Evolutionary conservation across 768 basidiomycete genomes (phyloP).

Genomic region (Suillus subluteus): DNA sequence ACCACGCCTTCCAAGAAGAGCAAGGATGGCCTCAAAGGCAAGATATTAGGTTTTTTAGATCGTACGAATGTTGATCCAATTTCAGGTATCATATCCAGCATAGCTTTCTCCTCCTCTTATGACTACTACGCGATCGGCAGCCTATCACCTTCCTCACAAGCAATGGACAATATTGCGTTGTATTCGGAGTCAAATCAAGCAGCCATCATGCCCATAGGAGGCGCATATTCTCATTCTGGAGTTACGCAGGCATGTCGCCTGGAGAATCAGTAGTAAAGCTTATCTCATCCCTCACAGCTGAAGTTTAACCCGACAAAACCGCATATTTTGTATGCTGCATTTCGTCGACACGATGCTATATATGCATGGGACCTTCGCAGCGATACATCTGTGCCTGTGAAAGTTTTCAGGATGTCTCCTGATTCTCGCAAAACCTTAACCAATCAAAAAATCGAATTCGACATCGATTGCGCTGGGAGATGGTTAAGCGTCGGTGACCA

Average conservation of each 20-base stretch:
- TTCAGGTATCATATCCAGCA: conserved; percentile 81
- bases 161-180: conserved; percentile 60
- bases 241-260: conserved; percentile 2
- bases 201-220: conserved; percentile 66
- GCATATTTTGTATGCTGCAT: conserved; percentile 77
- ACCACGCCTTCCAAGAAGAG: conserved; percentile 79
- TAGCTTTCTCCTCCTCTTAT: conserved; percentile 73
- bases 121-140: conserved; percentile 83
- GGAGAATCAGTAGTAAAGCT: not conserved
- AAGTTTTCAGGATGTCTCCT: conserved; percentile 31
- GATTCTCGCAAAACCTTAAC: conserved; percentile 36
- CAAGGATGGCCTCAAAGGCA: conserved; percentile 88
- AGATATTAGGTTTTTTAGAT: conserved; percentile 8
- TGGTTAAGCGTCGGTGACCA: conserved; percentile 70
- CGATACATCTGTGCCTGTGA: conserved; percentile 47
- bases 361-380: conserved; percentile 82
- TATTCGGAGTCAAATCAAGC: conserved; percentile 63
- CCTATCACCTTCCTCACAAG: conserved; percentile 51
- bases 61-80: conserved; percentile 5
- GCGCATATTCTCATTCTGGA: conserved; percentile 35
- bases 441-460: conserved; percentile 83
- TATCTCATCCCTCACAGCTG: conserved; percentile 46
- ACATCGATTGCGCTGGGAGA: conserved; percentile 68
- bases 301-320: conserved; percentile 77
- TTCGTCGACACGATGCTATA: conserved; percentile 60